Conservation (phyloP, 2,329 filamentous ascomycete genomes). For the Penicillium crustosum region DNA sequence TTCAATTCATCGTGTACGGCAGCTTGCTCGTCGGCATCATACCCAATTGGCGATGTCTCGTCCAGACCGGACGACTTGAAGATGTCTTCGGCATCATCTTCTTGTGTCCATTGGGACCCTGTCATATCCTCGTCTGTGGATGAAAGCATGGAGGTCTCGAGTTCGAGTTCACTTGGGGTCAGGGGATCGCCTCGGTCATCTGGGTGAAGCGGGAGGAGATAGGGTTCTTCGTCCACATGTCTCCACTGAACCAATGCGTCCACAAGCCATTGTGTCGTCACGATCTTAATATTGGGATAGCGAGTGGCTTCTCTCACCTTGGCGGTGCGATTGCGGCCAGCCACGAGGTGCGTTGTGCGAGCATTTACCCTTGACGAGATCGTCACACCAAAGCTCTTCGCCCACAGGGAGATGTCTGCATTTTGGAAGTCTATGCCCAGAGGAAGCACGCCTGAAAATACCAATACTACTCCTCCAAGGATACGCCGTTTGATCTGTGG, state of each 20-base stretch:
- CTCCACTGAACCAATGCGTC: conserved; percentile 84
- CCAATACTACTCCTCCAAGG: conserved; percentile 72
- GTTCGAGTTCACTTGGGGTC: conserved; percentile 43
- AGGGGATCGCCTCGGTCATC: conserved; percentile 57
- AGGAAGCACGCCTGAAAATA: conserved; percentile 88
- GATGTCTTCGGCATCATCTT: conserved; percentile 49
- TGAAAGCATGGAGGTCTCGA: conserved; percentile 47
- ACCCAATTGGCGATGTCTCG: conserved; percentile 53
- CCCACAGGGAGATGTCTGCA: conserved; percentile 85
- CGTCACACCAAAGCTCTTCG: conserved; percentile 76
- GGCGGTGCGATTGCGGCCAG: conserved; percentile 69
- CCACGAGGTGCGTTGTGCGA: conserved; percentile 53
- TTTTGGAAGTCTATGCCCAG: conserved; percentile 74
- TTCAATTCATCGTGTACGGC: conserved; percentile 69
- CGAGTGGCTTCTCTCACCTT: conserved; percentile 87
- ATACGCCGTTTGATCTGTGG: conserved; percentile 75
- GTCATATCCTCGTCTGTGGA: conserved; percentile 49
- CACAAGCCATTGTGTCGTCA: conserved; percentile 85
- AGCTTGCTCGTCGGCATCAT: conserved; percentile 63
- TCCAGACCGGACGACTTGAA: conserved; percentile 52
- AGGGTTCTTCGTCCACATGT: conserved; percentile 73
- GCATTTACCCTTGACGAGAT: conserved; percentile 49
- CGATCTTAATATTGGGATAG: conserved; percentile 80
- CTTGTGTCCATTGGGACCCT: conserved; percentile 49
- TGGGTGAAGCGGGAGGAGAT: conserved; percentile 73